Evolutionary conservation across 176 grass and related monocot species (phyloP), one percentile per base, ranked within the genome.

Genomic region (Cenchrus purpureus): DNA sequence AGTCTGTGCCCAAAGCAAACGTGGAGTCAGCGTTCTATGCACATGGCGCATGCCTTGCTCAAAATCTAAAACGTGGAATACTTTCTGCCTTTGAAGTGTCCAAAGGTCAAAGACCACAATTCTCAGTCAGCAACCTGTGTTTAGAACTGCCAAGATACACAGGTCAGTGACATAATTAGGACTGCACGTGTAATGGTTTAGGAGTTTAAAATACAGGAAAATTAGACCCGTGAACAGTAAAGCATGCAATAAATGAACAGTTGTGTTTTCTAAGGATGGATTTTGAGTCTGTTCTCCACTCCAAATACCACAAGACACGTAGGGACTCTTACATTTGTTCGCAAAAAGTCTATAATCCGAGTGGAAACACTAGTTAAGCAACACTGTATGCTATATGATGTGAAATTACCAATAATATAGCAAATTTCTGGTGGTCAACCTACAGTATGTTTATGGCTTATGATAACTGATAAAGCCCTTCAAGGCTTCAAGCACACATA

Each of bases 1-100:
- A 9, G n/a, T 32, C 65, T 82, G 28, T 58, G 66, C 73, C 55
- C 29, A 59, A 10, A 61, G 11, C 9, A 63, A 55, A 43, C 75
- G 70, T 65, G 46, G 40, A 73, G 88, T 86, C 88, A 86, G 4
- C 73, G 74, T 81, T 82, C 88, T 52, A 74, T 78, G 50, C 74
- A 86, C 73, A 79, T 82, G 83, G 12, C 25, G 46, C 79, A 82
- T 58, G 66, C 25, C 59, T 90, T 74, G 50, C 42, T 34, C 20
- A 68, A 90, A 83, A 20, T 90, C 59, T 74, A 79, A 90, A 87
- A 79, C 84, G 74, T 87, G 88, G 52, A 68, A 49, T 79, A 71
- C 62, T 17, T 80, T 74, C 74, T 80, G 53, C 42, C 59, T 44
- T 25, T 50, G 51, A 74, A 62, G 71, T 53, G 63, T 42, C 64